Evolutionary conservation across 2,329 filamentous ascomycete species (phyloP), one percentile per base, ranked within the genome.

Genomic region (Fusarium ambrosium): DNA sequence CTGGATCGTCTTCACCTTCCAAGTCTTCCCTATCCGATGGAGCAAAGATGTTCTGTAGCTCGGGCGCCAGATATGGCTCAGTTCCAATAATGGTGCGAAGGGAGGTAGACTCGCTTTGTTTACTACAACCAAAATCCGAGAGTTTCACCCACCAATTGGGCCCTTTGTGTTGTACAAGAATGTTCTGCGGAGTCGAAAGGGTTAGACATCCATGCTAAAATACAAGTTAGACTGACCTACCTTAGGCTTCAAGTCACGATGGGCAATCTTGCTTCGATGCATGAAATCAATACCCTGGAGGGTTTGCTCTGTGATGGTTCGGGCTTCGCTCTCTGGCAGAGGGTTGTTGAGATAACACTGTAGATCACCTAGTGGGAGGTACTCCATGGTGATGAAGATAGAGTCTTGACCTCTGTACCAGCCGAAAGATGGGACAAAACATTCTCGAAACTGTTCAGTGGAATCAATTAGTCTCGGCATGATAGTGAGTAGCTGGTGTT

Each of bases 71-170:
- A 48, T 68, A 68, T 8, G 53, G 20, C 14, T 59, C 24, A 1
- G 53, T 64, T 3, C 66, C 66, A 20, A 41, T 18, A 1, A 48
- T 34, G 1, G 53, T 68, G 10, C 41, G 51, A 4, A 68, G 48
- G 14, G 27, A 29, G 1, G 48, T 60, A 1, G 34, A 29, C 24
- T 60, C 51, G 18, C 39, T 59, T 18, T 60, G 66, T 13, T 68
- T 59, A 53, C 51, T 51, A 20, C 36, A 43, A 11, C 66, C 66
- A 16, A 69, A 64, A 11, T 69, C 66, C 3, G 34, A 48, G 8
- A 69, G 58, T 29, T 66, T 66, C 1, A 69, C 67, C 62, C 62
- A 62, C 67, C 67, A 69, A n/a, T 51, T 62, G 2, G 66, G 62
- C 1, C 62, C 56, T 13, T 29, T 20, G 2, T 66, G 22, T 14